Base-by-base conservation (phyloP, 2,329 filamentous ascomycete genomes). In the Mycogone perniciosa region DNA sequence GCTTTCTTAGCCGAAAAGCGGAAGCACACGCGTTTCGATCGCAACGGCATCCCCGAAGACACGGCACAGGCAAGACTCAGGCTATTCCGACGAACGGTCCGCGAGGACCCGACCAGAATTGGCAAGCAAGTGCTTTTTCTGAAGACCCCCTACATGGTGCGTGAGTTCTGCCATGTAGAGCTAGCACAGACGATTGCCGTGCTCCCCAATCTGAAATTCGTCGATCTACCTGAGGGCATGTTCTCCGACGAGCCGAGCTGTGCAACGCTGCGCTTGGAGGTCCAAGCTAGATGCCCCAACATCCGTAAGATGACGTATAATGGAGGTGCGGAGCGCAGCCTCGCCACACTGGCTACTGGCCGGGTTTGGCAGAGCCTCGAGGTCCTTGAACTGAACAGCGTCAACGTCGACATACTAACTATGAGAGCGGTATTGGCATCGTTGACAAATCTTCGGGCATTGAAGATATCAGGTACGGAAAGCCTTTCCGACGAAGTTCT, bases 141-240 rank as follows among this genome's bases (percentile, higher is more conserved):
- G 62, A 95, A 96, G 73, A 84, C 89, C 53, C 89, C 92, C 6
- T 96, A 96, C 68, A 96, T 96, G 92, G 85, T 92, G 48, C 84
- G 92, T 52, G 89, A 96, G 71, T 88, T 88, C 1, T 87, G 81
- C 65, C 89, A 93, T 65, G 80, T 87, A 48, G 88, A 92, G 56
- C 79, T 96, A 44, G 91, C 92, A 7, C 83, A 90, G 46, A 89
- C 88, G 29, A 86, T 96, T 44, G 89, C 89, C 35, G 87, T 91
- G 27, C 77, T 92, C 40, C 88, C 89, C 31, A 90, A 92, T 62
- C 74, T 97, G 41, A 85, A 82, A 65, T 96, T 93, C 66, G 85
- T 96, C 58, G 92, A 97, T 68, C 77, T 97, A 6, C 92, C 92
- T 4, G 87, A 93, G 57, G 91, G 89, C 45, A 81, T 96, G 66